Evolutionary conservation across 805 yeast species (phyloP).

Genomic region (Cyberlindnera galapagoensis): DNA sequence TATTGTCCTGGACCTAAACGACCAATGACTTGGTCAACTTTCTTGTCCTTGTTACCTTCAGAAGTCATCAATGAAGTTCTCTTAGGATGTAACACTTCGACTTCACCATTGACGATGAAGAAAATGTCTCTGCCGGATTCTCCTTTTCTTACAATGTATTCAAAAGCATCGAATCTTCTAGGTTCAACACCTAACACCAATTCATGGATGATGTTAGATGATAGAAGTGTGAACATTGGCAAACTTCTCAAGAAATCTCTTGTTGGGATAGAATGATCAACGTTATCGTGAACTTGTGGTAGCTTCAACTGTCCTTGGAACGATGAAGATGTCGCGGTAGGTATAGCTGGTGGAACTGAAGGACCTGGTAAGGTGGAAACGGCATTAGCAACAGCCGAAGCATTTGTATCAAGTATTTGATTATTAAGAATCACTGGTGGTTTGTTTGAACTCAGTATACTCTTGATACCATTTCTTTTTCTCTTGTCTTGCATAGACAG

Average conservation of each 20-base stretch:
- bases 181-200: conserved; percentile 62
- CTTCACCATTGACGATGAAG: conserved; percentile 62
- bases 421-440: conserved; percentile 1
- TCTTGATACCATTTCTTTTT: conserved; percentile 35
- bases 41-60: conserved; percentile 14
- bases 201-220: conserved; percentile 53
- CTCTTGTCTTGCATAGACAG: conserved; percentile 64
- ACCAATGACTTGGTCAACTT: conserved; percentile 42
- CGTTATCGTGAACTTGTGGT: conserved; percentile 29
- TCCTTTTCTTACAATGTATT: conserved; percentile 53
- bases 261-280: conserved; percentile 49
- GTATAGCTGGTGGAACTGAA: conserved; percentile 28
- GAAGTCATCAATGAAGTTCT: conserved; percentile 20
- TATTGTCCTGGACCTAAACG: conserved; percentile 57
- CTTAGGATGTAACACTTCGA: conserved; percentile 50
- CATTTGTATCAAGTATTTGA: conserved; percentile 9
- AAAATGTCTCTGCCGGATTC: conserved; percentile 58
- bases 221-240: conserved; percentile 53
- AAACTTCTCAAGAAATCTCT: conserved; percentile 52
- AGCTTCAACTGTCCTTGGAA: conserved; percentile 2
- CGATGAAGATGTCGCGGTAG: conserved; percentile 9
- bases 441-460: conserved; percentile 19
- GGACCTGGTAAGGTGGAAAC: conserved; percentile 34
- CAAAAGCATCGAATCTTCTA: conserved; percentile 44
- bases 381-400: conserved; percentile 26